Base-by-base conservation (phyloP, 305 asterid genomes). In the Petunia hybrid region DNA sequence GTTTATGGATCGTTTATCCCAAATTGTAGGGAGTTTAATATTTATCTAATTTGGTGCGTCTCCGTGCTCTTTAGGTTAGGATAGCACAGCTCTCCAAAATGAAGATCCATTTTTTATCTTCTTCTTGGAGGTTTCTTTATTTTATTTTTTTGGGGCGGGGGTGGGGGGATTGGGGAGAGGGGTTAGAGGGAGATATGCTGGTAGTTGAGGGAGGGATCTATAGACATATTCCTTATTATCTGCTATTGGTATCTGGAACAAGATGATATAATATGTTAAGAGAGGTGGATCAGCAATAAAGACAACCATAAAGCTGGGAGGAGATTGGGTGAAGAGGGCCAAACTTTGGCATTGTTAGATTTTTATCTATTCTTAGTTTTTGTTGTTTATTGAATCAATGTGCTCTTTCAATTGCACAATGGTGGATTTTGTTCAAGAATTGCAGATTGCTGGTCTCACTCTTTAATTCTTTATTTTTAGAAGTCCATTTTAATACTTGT, bases 271-370 rank as follows among this genome's bases (percentile, higher is more conserved):
- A 73, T 53, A 56, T 7, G 56, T 48, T 48, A n/a, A n/a, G n/a
- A 9, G 56, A 9, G 56, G 14, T 48, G 13, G 35, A 73, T 51
- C 4, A 14, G 35, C 62, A 14, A 10, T 31, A 41, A 48, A 35
- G 38, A 73, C 77, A 6, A 31, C 62, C 45, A 51, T 6, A 73
- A 69, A 69, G 1, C 7, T 51, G 45, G 78, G 78, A 51, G 78
- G 62, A 71, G 62, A 71, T 71, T 71, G 78, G 62, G 63, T 4
- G 3, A 36, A 62, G 67, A 62, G n/a, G 2, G 67, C 41, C 67
- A 31, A 62, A 12, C 35, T 73, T 13, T 51, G 62, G 78, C 62
- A 12, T 13, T 73, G 62, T 73, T 51, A 12, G 78, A 73, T 62
- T 73, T 71, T 5, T 73, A 51, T 5, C 14, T 36, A 1, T 46